Conservation (phyloP, 1,139 yeast species). For the Geotrichum fermentans region DNA sequence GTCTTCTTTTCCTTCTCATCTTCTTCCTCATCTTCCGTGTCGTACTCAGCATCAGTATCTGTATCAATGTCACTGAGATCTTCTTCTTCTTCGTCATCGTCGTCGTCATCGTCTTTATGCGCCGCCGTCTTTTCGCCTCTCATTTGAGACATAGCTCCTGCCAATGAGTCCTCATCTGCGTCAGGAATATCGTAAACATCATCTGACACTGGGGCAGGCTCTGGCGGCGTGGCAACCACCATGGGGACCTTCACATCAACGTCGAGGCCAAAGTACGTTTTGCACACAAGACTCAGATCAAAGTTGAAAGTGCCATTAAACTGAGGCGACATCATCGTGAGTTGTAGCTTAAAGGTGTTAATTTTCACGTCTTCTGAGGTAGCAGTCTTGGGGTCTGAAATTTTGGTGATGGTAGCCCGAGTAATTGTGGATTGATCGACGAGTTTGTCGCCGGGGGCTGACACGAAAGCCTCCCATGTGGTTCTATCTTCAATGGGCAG, state of each 20-base stretch:
- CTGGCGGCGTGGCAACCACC: constrained; percentile 38
- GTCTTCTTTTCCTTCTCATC: constrained; percentile 10
- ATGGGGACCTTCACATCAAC: constrained; percentile 39
- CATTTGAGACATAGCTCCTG: constrained; percentile 51
- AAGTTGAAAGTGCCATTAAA: constrained; percentile 58
- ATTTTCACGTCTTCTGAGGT: constrained; percentile 41
- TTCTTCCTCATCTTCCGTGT: constrained; percentile 19
- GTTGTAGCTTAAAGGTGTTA: constrained; percentile 69
- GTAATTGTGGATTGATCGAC: constrained; percentile 64
- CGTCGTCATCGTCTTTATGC: constrained; percentile 30
- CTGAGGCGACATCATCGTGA: constrained; percentile 68
- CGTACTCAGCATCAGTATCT: constrained; percentile 20
- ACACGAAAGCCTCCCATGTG: constrained; percentile 64
- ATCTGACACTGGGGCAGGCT: constrained; percentile 25
- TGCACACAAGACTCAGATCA: constrained; percentile 34
- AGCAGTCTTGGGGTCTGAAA: constrained; percentile 29
- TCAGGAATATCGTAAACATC: constrained; percentile 41
- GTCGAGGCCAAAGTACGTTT: constrained; percentile 41
- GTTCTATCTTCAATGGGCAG: constrained; percentile 52
- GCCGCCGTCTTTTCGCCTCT: constrained; percentile 44
- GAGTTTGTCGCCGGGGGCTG: constrained; percentile 69
- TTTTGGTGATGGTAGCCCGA: constrained; percentile 52
- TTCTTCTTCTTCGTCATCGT: constrained; percentile 24
- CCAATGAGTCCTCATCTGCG: constrained; percentile 73
- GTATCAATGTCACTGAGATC: constrained; percentile 19